Evolutionary conservation across 768 basidiomycete genomes (phyloP), one percentile per base, ranked within the genome.

Genomic region (Cystofilobasidium macerans): DNA sequence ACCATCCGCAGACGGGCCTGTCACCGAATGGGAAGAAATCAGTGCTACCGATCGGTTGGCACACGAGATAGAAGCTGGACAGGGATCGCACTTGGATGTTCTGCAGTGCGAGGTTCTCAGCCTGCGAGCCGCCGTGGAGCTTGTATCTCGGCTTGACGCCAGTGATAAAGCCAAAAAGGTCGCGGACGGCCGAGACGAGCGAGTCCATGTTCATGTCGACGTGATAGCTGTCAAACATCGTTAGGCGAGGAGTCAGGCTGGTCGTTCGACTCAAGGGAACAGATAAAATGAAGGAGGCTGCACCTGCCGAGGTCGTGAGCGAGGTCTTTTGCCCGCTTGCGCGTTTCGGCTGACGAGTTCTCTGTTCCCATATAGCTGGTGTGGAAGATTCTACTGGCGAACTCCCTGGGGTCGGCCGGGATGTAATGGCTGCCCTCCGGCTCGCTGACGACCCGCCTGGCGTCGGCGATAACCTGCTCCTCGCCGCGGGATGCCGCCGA

Each of bases 291-390:
- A 2, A 43, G 9, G n/a, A 12, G 22, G 26, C 42, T 78, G 61
- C 69, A 89, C 93, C 88, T 87, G 72, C 94, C 94, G 62, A 99
- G 93, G 0, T 89, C 87, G 43, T 85, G 81, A 8, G 88, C 84
- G 4, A 99, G 82, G 51, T 87, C 84, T 74, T 89, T 93, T 0
- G 95, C 95, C 38, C 95, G 80, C 68, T 80, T 78, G 14, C 90
- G 79, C 9, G 95, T 98, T 71, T 95, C 95, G 0, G 75, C 75
- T 67, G 86, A 89, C 9, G 94, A 97, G 75, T 98, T 93, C 75
- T 92, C 89, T 0, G 95, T 99, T 7, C 94, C 94, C 95, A 99
- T 98, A 77, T 94, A 99, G 76, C 91, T 95, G 0, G 93, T 94
- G 75, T 98, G 93, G 79, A 99, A 94, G 62, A 98, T 85, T 30